Evolutionary conservation across 225 moss, liverwort and hornwort genomes (phyloP), one percentile per base, ranked within the genome.

Genomic region (Sphagnum contortum): DNA sequence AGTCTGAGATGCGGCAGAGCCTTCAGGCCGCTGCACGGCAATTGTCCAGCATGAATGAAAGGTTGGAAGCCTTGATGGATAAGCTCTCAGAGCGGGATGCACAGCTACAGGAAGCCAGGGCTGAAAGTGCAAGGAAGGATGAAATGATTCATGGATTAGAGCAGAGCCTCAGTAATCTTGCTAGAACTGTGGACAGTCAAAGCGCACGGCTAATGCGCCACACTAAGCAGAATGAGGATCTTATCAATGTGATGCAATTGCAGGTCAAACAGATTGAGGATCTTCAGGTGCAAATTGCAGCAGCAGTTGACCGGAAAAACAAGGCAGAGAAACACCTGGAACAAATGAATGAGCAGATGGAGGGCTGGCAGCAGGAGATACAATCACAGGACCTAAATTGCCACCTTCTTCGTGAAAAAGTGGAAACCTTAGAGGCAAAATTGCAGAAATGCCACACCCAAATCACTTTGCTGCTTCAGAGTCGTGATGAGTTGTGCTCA

Each of bases 11-110:
- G 92, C 83, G 90, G 13, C 88, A 92, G 67, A 92, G 89, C 64
- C 70, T 92, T 64, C 92, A 91, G 83, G 95, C 85, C 49, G 90
- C 92, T 62, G 87, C 92, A 50, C 84, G 86, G 76, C 95, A 96
- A 66, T 49, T 95, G 55, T 81, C 85, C 46, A 88, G 88, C 77
- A 90, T 96, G 92, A 96, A 87, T 64, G 83, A 90, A 64, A 85
- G 96, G 79, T 79, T 87, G 48, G 92, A 98, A 81, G 75, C 85
- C 4, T 62, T 89, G 79, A 87, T 80, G 81, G 90, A 92, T 66
- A 98, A 98, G 66, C 77, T 98, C 44, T 75, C 80, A 47, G 90
- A 98, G 72, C 88, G 88, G 9, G 92, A 92, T 62, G 62, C 66
- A 59, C 87, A 91, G 55, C 57, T 98, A 70, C 67, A 80, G 48